Percentiles rank a stretch among this genome's conserved stretches.
Conservation (phyloP, 257 asterid genomes). For the Linaria vulgaris region DNA sequence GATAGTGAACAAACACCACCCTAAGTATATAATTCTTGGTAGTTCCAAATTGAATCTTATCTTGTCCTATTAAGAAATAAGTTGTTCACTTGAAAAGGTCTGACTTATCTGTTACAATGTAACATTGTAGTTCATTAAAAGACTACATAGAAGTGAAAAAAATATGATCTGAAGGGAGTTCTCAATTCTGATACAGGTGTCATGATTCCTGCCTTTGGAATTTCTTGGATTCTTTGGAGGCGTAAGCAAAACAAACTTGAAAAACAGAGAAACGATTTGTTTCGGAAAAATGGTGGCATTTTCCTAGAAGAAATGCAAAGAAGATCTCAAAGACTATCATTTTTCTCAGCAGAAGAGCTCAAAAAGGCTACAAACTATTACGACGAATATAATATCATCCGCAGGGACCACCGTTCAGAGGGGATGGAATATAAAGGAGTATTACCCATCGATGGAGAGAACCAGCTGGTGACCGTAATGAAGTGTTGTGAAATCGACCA, state of each 20-base stretch:
- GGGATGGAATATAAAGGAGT: constrained; percentile 35
- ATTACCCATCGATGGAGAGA: constrained; percentile 21
- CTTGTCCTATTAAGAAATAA: not conserved
- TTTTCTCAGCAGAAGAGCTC: constrained; percentile 23
- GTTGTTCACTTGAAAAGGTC: not conserved
- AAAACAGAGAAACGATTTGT: constrained; percentile 36
- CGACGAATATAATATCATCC: constrained; percentile 31
- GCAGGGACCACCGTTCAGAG: constrained; percentile 25
- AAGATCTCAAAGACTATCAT: constrained; percentile 16
- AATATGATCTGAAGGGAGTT: not conserved
- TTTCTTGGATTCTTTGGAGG: constrained; percentile 33
- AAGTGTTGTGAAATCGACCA: constrained; percentile 22
- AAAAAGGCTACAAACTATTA: constrained; percentile 31
- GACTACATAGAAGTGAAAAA: not conserved
- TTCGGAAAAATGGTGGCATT: constrained; percentile 41
- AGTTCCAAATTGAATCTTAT: not conserved
- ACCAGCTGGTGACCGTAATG: constrained; percentile 26
- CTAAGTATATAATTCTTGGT: not conserved
- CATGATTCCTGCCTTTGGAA: constrained; percentile 26
- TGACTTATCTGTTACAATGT: too few species aligned
- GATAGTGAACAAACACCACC: not conserved
- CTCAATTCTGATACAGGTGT: not conserved
- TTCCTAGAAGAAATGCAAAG: constrained; percentile 1
- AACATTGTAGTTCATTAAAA: too few species aligned
- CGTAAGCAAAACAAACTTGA: constrained; percentile 29